These are phyloP conservation scores for Primulina eburnea DNA, from an alignment of 257 asterid genomes.

Conservation along the genomic window DNA sequence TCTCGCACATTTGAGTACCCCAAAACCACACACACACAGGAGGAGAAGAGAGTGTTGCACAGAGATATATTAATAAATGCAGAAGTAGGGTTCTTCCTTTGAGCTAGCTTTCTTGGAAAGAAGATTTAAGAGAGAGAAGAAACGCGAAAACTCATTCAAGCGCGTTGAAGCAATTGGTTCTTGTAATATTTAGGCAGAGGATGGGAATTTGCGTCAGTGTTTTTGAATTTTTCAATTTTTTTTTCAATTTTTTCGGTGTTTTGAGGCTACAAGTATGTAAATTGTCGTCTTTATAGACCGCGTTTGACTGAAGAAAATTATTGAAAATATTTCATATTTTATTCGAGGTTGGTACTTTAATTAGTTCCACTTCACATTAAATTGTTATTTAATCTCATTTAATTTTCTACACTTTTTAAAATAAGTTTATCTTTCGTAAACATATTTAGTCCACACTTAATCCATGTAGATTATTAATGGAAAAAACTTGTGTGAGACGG, in stretches of 20 bases:
- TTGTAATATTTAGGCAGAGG: conserved; percentile 32
- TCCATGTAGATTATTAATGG: no score
- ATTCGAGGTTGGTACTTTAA: not conserved
- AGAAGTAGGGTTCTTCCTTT: not conserved
- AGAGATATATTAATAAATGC: not conserved
- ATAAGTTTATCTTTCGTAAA: no score
- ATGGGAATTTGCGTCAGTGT: conserved; percentile 32
- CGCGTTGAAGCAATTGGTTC: conserved; percentile 42
- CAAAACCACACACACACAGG: conserved; percentile 5
- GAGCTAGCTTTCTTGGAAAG: conserved; percentile 26
- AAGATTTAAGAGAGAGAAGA: conserved; percentile 36
- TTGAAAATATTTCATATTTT: no score
- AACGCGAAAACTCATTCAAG: conserved; percentile 29
- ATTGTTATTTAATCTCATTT: no score
- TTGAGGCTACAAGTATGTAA: conserved; percentile 16
- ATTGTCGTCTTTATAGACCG: conserved; percentile 9
- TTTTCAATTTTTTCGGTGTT: not conserved
- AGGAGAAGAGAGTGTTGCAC: not conserved
- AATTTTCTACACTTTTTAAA: no score
- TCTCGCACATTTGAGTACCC: conserved; percentile 31
- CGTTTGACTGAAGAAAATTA: not conserved
- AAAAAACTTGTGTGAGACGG: no score
- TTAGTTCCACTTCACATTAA: not conserved
- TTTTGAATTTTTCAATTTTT: conserved; percentile 15
- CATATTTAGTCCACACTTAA: no score